Percentiles rank a stretch among this genome's conserved stretches.
phyloP scores from a whole-genome alignment of 305 asterid species.

The Rubia peregrina region DNA sequence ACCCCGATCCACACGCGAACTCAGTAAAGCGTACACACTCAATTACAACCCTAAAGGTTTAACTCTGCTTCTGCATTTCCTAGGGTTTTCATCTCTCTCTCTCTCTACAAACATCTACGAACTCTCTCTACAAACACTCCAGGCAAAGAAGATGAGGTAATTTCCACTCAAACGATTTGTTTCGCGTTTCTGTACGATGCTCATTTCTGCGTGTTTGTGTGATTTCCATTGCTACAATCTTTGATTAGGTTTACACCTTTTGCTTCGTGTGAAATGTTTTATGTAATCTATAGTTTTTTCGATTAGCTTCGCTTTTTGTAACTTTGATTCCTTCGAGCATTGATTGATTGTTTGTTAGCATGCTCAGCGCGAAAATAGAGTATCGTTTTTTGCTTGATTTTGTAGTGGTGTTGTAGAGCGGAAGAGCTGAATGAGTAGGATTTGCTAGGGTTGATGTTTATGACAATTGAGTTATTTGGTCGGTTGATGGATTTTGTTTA shows the following conservation, averaged over 20 bases:
- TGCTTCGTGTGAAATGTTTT: too few relatives aligned
- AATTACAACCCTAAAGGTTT: conserved; percentile 11
- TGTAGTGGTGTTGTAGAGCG: neutral
- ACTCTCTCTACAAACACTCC: neutral
- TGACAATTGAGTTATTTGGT: neutral
- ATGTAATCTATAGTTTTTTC: neutral
- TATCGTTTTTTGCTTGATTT: neutral
- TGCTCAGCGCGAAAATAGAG: too few relatives aligned
- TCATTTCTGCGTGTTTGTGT: neutral
- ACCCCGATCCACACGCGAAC: neutral
- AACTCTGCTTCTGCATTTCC: conserved; percentile 3
- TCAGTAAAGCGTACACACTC: neutral
- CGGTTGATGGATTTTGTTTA: neutral
- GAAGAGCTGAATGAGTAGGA: neutral
- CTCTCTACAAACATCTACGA: conserved; percentile 1
- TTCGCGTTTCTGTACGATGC: neutral
- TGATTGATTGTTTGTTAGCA: too few relatives aligned
- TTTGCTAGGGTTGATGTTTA: too few relatives aligned
- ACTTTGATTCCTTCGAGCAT: neutral
- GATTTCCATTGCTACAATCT: neutral
- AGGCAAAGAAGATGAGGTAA: conserved; percentile 37
- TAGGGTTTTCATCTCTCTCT: conserved; percentile 38
- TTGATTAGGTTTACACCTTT: neutral
- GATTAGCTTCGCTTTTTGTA: neutral
- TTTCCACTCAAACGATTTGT: neutral